Percentiles rank a stretch among this genome's conserved stretches.
phyloP scores from a whole-genome alignment of 305 asterid genomes.

The Andrographis paniculata region DNA sequence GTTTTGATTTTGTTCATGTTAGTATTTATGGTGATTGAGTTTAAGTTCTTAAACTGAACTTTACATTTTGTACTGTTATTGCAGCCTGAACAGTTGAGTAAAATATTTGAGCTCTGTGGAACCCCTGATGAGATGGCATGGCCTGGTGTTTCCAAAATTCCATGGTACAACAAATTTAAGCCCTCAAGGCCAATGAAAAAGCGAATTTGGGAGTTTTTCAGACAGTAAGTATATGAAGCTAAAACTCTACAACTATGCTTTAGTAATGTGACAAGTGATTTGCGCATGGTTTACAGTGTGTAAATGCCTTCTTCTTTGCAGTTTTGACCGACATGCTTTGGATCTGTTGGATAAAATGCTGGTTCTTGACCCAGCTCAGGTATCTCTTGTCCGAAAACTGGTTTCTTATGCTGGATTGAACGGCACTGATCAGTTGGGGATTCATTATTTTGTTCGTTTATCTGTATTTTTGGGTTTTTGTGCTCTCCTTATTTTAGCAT shows the following conservation, averaged over 20 bases:
- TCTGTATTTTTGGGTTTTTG: too few relatives aligned
- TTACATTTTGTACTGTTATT: neutral
- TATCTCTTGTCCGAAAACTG: conserved; percentile 17
- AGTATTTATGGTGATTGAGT: conserved; percentile 5
- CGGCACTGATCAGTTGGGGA: neutral
- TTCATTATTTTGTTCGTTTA: neutral
- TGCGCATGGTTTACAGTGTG: conserved; percentile 20
- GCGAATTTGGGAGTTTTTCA: conserved; percentile 75
- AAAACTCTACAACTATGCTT: conserved; percentile 7
- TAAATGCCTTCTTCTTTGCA: conserved; percentile 28
- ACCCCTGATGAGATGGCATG: conserved; percentile 91
- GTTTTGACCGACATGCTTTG: conserved; percentile 88
- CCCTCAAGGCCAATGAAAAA: conserved; percentile 80
- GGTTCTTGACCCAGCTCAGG: conserved; percentile 96
- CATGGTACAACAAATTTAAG: conserved; percentile 93
- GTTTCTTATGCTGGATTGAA: neutral
- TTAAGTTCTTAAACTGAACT: neutral
- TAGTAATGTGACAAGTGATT: conserved; percentile 8
- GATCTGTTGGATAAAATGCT: conserved; percentile 91
- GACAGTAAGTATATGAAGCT: conserved; percentile 55
- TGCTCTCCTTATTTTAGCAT: too few relatives aligned
- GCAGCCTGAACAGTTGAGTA: conserved; percentile 91
- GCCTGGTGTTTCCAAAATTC: conserved; percentile 97
- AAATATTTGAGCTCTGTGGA: conserved; percentile 96
- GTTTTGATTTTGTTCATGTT: neutral